These are phyloP conservation scores for Dacryopinax primogenitus DNA, from an alignment of 768 basidiomycete species.

Conservation along the genomic window DNA sequence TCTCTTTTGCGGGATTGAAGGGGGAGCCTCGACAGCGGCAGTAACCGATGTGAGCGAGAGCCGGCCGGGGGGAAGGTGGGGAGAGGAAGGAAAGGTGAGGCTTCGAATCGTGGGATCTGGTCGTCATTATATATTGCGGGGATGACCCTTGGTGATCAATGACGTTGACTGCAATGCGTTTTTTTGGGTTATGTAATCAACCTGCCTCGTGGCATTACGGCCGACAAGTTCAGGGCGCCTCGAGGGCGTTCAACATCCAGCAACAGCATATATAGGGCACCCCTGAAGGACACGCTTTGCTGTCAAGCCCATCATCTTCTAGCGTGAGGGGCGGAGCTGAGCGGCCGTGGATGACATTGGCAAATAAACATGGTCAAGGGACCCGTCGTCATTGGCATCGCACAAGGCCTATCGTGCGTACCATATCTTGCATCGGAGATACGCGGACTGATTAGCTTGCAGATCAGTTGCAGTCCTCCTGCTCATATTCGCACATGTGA, in stretches of 20 bases:
- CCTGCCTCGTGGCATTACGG: conserved; percentile 1
- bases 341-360: not conserved
- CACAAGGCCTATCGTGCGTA: conserved; percentile 2
- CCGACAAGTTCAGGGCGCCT: not conserved
- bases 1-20: too few relatives aligned
- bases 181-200: too few relatives aligned
- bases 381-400: not conserved
- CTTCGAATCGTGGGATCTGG: too few relatives aligned
- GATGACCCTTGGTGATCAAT: too few relatives aligned
- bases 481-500: conserved; percentile 70
- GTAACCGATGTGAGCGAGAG: too few relatives aligned
- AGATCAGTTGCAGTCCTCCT: conserved; percentile 41
- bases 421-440: not conserved
- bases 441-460: not conserved
- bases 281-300: not conserved
- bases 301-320: conserved; percentile 6
- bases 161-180: too few relatives aligned
- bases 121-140: too few relatives aligned
- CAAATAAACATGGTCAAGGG: conserved; percentile 1
- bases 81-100: too few relatives aligned
- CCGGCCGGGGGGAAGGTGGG: too few relatives aligned
- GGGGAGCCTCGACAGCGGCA: too few relatives aligned
- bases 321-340: not conserved
- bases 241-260: conserved; percentile 1
- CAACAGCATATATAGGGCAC: not conserved